Evolutionary conservation across 2,329 filamentous ascomycete species (phyloP).

Genomic region (Cercospora sp.): DNA sequence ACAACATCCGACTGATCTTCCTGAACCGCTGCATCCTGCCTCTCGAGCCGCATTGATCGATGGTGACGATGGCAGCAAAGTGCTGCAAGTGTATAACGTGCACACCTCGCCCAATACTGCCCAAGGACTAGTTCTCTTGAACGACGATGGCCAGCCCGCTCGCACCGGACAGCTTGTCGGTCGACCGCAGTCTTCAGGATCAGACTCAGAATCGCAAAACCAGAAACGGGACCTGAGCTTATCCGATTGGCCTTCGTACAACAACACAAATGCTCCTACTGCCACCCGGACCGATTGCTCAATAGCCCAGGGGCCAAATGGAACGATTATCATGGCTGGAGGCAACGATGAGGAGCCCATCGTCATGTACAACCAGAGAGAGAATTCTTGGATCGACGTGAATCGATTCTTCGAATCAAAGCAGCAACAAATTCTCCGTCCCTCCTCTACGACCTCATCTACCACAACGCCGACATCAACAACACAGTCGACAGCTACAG

Average conservation of each 20-base stretch:
- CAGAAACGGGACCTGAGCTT: constrained; percentile 58
- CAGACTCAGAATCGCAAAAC: constrained; percentile 38
- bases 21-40: constrained; percentile 42
- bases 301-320: constrained; percentile 65
- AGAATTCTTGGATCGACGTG: constrained; percentile 78
- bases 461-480: constrained; percentile 42
- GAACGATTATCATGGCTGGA: constrained; percentile 75
- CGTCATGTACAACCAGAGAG: constrained; percentile 72
- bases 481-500: constrained; percentile 38
- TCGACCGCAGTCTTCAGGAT: constrained; percentile 32
- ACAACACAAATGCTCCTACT: constrained; percentile 69
- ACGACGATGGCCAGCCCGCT: constrained; percentile 57
- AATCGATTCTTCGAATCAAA: constrained; percentile 60
- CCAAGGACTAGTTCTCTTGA: constrained; percentile 66
- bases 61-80: constrained; percentile 74
- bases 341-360: constrained; percentile 68
- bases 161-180: constrained; percentile 53
- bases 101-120: constrained; percentile 72
- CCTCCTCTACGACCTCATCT: constrained; percentile 34
- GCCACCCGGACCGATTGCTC: constrained; percentile 68
- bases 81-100: constrained; percentile 77
- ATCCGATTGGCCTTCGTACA: constrained; percentile 74
- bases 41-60: constrained; percentile 61
- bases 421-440: constrained; percentile 39
- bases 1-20: constrained; percentile 65